Conservation (phyloP, 345 rosid genomes). For the Pistacia vera region DNA sequence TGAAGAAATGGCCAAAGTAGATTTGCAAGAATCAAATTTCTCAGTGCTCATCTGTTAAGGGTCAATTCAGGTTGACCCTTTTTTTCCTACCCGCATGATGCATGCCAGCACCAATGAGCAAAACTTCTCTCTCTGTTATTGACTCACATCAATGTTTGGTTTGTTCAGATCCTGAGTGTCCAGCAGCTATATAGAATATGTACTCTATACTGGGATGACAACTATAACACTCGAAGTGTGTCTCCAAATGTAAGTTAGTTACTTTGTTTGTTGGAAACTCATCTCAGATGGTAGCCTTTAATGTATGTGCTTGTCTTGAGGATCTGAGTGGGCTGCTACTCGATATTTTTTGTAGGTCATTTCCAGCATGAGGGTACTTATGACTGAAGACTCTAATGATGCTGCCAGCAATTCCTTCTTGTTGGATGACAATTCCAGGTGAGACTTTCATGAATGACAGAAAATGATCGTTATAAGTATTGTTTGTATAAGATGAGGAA, state of each 20-base stretch:
- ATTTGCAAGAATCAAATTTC: not conserved
- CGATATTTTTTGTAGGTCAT: slow-evolving; percentile 59
- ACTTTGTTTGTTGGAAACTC: not conserved
- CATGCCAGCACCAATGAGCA: too few species aligned
- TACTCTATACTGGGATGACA: slow-evolving; percentile 96
- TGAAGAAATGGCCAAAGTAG: not conserved
- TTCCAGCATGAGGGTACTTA: slow-evolving; percentile 95
- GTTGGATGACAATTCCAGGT: slow-evolving; percentile 96
- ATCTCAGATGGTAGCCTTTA: not conserved
- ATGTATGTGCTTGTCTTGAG: not conserved
- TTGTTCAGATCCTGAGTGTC: slow-evolving; percentile 83
- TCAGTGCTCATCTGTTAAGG: not conserved
- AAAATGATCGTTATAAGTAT: not conserved
- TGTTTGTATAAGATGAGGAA: not conserved
- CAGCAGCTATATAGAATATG: slow-evolving; percentile 98
- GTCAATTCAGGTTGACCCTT: not conserved
- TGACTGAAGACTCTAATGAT: slow-evolving; percentile 92
- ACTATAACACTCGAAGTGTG: slow-evolving; percentile 94
- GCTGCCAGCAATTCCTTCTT: slow-evolving; percentile 88
- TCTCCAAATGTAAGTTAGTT: slow-evolving; percentile 66
- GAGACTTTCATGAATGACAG: slow-evolving; percentile 13
- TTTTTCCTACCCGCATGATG: not conserved
- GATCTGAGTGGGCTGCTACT: slow-evolving; percentile 18
- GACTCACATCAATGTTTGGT: slow-evolving; percentile 22
- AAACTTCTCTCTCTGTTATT: not conserved